A percentile compares a stretch with the other conserved stretches of the same genome.
These are phyloP conservation scores for Diaporthe sp. DNA, from an alignment of 2,329 filamentous ascomycete genomes.

Conservation along the genomic window DNA sequence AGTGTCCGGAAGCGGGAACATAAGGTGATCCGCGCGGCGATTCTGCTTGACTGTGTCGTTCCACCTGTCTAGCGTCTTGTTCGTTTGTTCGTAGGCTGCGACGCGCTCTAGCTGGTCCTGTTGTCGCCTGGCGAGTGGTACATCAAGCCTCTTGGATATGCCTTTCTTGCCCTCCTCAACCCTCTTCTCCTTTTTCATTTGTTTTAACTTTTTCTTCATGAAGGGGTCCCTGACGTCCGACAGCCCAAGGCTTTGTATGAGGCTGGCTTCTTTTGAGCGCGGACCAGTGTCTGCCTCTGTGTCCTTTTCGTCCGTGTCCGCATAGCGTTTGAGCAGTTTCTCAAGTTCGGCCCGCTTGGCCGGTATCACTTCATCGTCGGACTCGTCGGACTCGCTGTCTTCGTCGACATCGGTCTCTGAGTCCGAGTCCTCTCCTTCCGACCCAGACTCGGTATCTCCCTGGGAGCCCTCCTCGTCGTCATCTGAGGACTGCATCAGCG, in stretches of 20 bases:
- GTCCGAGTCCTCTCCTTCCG: constrained; percentile 60
- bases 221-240: constrained; percentile 79
- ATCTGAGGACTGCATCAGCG: constrained; percentile 57
- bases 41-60: constrained; percentile 96
- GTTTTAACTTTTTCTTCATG: constrained; percentile 84
- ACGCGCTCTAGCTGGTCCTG: constrained; percentile 87
- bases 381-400: constrained; percentile 63
- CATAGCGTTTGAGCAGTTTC: constrained; percentile 78
- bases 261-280: constrained; percentile 54
- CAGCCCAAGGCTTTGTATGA: constrained; percentile 80
- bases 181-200: constrained; percentile 76
- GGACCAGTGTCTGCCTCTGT: constrained; percentile 57
- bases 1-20: constrained; percentile 86
- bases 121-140: constrained; percentile 86
- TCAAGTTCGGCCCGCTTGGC: constrained; percentile 76
- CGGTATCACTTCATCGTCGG: constrained; percentile 62
- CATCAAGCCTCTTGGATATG: constrained; percentile 79
- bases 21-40: constrained; percentile 88
- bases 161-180: constrained; percentile 63
- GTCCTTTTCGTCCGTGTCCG: constrained; percentile 73
- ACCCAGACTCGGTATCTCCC: constrained; percentile 59
- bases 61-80: constrained; percentile 92
- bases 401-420: constrained; percentile 51
- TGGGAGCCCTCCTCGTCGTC: constrained; percentile 62
- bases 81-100: constrained; percentile 90